Evolutionary conservation across 371 early-diverging fungal species (phyloP), one percentile per base, ranked within the genome.

Genomic region (Apophysomyces sp.): DNA sequence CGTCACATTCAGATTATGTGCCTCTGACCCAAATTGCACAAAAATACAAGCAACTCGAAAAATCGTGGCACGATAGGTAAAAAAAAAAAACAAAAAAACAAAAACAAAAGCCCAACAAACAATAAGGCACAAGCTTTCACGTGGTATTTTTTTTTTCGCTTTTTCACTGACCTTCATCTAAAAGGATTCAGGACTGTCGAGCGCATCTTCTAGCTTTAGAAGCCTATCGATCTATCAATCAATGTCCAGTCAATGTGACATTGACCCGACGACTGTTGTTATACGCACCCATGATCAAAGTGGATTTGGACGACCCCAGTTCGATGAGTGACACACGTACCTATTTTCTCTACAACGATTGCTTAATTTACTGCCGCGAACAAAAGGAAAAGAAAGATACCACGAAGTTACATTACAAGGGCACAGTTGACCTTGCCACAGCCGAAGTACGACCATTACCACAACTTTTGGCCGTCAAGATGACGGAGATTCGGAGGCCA

Each of bases 341-440:
- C 34, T 75, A 72, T 28, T 60, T 67, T 40, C 63, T 75, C n/a
- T 75, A 63, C 55, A 69, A 72, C 36, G 71, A 70, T 51, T 27
- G 24, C 15, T 29, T 66, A 3, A 67, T 67, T 21, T 67, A 52
- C 30, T 67, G 71, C 27, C 61, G 54, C 59, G 61, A 65, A 58
- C 28, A 51, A 34, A 72, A 65, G 21, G 55, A 59, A 11, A 52
- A 21, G 18, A 59, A 44, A 57, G 57, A 57, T 37, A 32, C 58
- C 5, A 18, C 24, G 11, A 54, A 52, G 18, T 49, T 62, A 34
- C 32, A 63, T n/a, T 70, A 60, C 41, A 66, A 66, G 28, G 71
- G 66, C 2, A 54, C 54, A 4, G 26, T 70, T 7, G 60, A 41
- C n/a, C 40, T 70, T 1, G 32, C 24, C 16, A 55, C 55, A 12